Percentiles rank a stretch among this genome's conserved stretches.
Conservation (phyloP, 202 grass and related monocot species). For the Cymbopogon flexuosus region DNA sequence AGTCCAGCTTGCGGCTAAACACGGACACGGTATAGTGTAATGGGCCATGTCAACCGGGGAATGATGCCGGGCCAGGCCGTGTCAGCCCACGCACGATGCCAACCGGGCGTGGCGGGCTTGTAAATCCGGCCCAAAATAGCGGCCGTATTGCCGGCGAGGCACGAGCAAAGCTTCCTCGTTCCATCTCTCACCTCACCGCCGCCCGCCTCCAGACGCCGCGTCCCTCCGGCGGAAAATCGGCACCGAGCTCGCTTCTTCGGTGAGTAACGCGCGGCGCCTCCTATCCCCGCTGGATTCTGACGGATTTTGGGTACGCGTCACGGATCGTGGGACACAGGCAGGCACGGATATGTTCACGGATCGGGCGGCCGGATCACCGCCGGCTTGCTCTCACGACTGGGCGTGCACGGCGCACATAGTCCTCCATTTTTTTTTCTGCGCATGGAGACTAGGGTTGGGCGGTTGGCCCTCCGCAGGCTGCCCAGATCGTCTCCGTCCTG, state of each 20-base stretch:
- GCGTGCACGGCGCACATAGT: background rate
- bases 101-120: background rate
- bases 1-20: too few species aligned
- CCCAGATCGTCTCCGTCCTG: background rate
- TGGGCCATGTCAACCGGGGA: too few species aligned
- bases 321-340: background rate
- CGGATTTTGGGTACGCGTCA: background rate
- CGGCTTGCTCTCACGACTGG: background rate
- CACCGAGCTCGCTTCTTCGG: background rate
- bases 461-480: background rate
- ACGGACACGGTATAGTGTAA: too few species aligned
- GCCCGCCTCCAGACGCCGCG: background rate
- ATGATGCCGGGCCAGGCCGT: background rate
- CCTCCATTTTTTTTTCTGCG: background rate
- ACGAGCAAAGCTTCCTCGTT: background rate
- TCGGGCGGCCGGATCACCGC: background rate
- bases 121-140: background rate
- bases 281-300: background rate
- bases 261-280: background rate
- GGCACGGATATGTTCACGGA: background rate
- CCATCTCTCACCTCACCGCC: background rate
- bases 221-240: background rate
- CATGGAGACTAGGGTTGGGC: background rate
- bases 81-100: background rate
- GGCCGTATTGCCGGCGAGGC: background rate